Conservation (phyloP, 2,329 filamentous ascomycete genomes). For the Aspergillus tanneri region DNA sequence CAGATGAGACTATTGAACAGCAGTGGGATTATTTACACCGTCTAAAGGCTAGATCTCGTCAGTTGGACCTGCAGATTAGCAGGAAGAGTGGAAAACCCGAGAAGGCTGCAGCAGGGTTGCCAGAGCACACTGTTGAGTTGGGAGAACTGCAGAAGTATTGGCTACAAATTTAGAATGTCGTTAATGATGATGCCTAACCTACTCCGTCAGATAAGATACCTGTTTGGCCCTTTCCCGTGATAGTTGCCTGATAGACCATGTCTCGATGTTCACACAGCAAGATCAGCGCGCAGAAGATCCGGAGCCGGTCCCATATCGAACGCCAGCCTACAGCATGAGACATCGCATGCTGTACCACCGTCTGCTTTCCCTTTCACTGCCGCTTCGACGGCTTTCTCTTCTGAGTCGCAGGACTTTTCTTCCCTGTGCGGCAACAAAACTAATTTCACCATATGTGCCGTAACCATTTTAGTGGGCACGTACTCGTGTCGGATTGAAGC, state of each 20-base stretch:
- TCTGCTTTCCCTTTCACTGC: not conserved
- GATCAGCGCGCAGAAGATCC: not conserved
- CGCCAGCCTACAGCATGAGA: not conserved
- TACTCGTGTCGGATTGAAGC: slow-evolving; percentile 38
- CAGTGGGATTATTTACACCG: slow-evolving; percentile 27
- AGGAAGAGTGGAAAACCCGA: slow-evolving; percentile 29
- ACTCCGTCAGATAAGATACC: slow-evolving; percentile 11
- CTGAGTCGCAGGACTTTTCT: slow-evolving; percentile 11
- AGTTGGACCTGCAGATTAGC: slow-evolving; percentile 25
- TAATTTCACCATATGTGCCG: slow-evolving; percentile 37
- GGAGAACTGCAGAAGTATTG: slow-evolving; percentile 25
- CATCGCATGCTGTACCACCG: not conserved
- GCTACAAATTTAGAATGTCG: slow-evolving; percentile 31
- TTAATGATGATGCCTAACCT: slow-evolving; percentile 30
- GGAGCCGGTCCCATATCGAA: not conserved
- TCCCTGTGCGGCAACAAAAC: slow-evolving; percentile 14
- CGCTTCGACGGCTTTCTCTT: slow-evolving; percentile 2
- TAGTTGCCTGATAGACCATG: not conserved
- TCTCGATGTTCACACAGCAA: not conserved
- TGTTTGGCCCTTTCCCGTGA: slow-evolving; percentile 1
- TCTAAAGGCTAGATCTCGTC: slow-evolving; percentile 25
- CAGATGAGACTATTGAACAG: slow-evolving; percentile 18
- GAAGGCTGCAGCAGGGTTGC: slow-evolving; percentile 29
- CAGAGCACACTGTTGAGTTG: slow-evolving; percentile 11
- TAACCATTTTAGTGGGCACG: slow-evolving; percentile 45